Evolutionary conservation across 768 basidiomycete species (phyloP).

Genomic region (Amanita molliuscula): DNA sequence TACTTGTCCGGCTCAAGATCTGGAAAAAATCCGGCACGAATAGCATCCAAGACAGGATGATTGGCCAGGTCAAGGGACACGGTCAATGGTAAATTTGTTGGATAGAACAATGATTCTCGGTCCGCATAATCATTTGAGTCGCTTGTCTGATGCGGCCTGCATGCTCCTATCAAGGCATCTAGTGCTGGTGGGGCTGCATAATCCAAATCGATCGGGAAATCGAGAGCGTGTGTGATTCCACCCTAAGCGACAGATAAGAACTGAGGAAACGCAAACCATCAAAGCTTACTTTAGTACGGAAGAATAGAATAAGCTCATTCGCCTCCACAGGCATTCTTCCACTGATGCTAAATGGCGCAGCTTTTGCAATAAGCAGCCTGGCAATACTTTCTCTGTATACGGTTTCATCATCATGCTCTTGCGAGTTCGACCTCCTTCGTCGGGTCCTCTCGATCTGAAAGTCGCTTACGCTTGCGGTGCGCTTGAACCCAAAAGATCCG

Average conservation of each 20-base stretch:
- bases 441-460: slow-evolving; percentile 59
- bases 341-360: slow-evolving; percentile 51
- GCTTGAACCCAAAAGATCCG: neutral
- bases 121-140: slow-evolving; percentile 44
- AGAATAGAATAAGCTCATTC: slow-evolving; percentile 60
- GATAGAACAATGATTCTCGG: slow-evolving; percentile 63
- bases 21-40: slow-evolving; percentile 65
- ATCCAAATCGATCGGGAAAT: slow-evolving; percentile 73
- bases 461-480: slow-evolving; percentile 4
- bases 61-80: slow-evolving; percentile 72
- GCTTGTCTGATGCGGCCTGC: slow-evolving; percentile 51
- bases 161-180: slow-evolving; percentile 68
- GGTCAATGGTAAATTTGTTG: slow-evolving; percentile 60
- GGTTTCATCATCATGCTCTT: slow-evolving; percentile 34
- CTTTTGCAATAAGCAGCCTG: slow-evolving; percentile 45
- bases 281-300: slow-evolving; percentile 58
- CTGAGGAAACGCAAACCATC: neutral
- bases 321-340: slow-evolving; percentile 67
- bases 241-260: slow-evolving; percentile 30
- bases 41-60: slow-evolving; percentile 72
- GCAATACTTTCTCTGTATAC: slow-evolving; percentile 46
- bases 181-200: slow-evolving; percentile 68
- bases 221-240: slow-evolving; percentile 70
- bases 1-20: slow-evolving; percentile 57
- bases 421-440: slow-evolving; percentile 20